Conservation (phyloP, 257 asterid genomes). For the Ilex asprella region DNA sequence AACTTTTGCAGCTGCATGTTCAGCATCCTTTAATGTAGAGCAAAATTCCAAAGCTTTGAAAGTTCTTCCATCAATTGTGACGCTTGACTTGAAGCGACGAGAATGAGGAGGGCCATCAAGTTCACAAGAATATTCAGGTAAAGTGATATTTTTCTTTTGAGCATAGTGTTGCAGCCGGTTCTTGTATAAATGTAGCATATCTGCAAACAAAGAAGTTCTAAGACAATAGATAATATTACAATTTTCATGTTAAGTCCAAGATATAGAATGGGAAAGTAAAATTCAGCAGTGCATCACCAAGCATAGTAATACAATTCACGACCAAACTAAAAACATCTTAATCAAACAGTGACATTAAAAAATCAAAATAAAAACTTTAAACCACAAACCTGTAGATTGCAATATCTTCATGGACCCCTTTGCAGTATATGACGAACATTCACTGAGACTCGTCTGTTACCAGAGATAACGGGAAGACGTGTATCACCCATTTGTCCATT, state of each 20-base stretch:
- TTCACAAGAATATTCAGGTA: slow-evolving; percentile 50
- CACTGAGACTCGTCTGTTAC: no score
- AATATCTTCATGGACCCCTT: no score
- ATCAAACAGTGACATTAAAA: no score
- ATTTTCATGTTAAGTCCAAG: not conserved
- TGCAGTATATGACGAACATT: no score
- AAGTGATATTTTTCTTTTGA: slow-evolving; percentile 40
- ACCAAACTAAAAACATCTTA: no score
- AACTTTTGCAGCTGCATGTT: slow-evolving; percentile 75
- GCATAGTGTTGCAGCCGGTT: slow-evolving; percentile 58
- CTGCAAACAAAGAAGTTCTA: slow-evolving; percentile 22
- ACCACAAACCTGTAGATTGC: no score
- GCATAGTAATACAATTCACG: no score
- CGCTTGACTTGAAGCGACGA: slow-evolving; percentile 55
- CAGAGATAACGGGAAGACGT: no score
- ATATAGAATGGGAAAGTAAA: no score
- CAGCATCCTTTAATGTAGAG: slow-evolving; percentile 67
- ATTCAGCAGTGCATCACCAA: no score
- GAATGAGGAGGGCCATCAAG: slow-evolving; percentile 71
- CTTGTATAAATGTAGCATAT: slow-evolving; percentile 47
- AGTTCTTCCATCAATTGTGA: slow-evolving; percentile 37
- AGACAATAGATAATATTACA: not conserved
- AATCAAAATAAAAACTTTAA: no score
- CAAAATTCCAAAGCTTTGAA: slow-evolving; percentile 45
- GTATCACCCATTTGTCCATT: no score